phyloP scores from a whole-genome alignment of 495 filamentous ascomycete genomes.

The Penicillium riverlandense region DNA sequence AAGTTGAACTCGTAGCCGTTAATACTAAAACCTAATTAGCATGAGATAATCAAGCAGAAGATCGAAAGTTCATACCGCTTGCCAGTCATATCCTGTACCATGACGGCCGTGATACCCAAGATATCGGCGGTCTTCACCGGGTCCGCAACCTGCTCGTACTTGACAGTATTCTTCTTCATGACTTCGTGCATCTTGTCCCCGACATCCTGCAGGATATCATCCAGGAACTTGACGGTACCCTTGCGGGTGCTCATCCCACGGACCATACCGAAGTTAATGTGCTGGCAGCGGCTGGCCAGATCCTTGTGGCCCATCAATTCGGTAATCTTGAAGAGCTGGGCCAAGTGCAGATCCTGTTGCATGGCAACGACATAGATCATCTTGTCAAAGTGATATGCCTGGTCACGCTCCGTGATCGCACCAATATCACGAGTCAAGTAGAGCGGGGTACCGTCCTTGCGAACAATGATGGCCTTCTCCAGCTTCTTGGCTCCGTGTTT shows the following conservation, averaged over 20 bases:
- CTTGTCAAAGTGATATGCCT: constrained; percentile 62
- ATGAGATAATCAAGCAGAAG: neutral
- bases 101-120: constrained; percentile 61
- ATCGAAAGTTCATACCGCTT: constrained; percentile 43
- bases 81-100: constrained; percentile 66
- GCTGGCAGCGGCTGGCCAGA: constrained; percentile 53
- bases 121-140: constrained; percentile 47
- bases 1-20: constrained; percentile 65
- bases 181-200: constrained; percentile 67
- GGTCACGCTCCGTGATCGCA: constrained; percentile 53
- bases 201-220: constrained; percentile 58
- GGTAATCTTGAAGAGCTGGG: constrained; percentile 63
- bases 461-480: constrained; percentile 60
- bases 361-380: constrained; percentile 70
- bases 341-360: constrained; percentile 67
- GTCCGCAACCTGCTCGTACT: constrained; percentile 58
- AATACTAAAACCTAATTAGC: constrained; percentile 33
- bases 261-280: constrained; percentile 71
- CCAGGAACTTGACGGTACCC: constrained; percentile 64
- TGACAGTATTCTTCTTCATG: constrained; percentile 57
- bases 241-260: constrained; percentile 62
- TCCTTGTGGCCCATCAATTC: constrained; percentile 62
- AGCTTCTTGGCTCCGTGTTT: constrained; percentile 65
- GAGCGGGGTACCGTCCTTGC: constrained; percentile 59
- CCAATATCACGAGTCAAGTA: constrained; percentile 72